Evolutionary conservation across 2,329 filamentous ascomycete species (phyloP), one percentile per base, ranked within the genome.

Genomic region (Cordyceps cicadae): DNA sequence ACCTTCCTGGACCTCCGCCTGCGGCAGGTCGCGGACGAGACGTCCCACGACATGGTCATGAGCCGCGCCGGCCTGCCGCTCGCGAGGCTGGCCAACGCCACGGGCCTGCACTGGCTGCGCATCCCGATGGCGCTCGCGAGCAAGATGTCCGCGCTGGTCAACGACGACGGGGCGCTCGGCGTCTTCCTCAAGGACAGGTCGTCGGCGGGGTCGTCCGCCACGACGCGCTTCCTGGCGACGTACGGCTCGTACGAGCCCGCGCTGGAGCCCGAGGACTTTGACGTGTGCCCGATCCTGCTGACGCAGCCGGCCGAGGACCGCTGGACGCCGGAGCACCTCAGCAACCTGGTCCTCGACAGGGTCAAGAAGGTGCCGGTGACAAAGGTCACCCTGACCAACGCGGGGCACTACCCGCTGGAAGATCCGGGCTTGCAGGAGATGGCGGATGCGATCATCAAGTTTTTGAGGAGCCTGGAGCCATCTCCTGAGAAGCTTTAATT

Each of bases 401-500:
- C 54, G 3, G 54, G 54, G n/a, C 54, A 56, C 54, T 56, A 56
- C 19, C 54, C 54, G 43, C 54, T 56, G n/a, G 54, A 56, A 14
- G 54, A 56, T 11, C 32, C 19, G 29, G 53, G 53, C 1, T 29
- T 56, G 3, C 54, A 48, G 43, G 26, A 56, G 54, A n/a, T 56
- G 43, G 41, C 54, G 12, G 54, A 56, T 34, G 54, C 54, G 2
- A 48, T 56, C 17, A 17, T 56, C n/a, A n/a, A 37, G 12, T 56
- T 56, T 12, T 15, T 56, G 43, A 37, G 34, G 12, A 37, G 34
- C 34, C 12, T 37, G 34, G 34, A 37, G 34, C 34, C 34, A 14
- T 37, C 34, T 1, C 8, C 34, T 37, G 11, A 37, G 8, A 37
- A 37, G 4, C 34, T 37, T 11, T 37, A 11, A 37, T 37, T 11